Evolutionary conservation across 805 yeast genomes (phyloP), one percentile per base, ranked within the genome.

Genomic region (Cyberlindnera veronae): DNA sequence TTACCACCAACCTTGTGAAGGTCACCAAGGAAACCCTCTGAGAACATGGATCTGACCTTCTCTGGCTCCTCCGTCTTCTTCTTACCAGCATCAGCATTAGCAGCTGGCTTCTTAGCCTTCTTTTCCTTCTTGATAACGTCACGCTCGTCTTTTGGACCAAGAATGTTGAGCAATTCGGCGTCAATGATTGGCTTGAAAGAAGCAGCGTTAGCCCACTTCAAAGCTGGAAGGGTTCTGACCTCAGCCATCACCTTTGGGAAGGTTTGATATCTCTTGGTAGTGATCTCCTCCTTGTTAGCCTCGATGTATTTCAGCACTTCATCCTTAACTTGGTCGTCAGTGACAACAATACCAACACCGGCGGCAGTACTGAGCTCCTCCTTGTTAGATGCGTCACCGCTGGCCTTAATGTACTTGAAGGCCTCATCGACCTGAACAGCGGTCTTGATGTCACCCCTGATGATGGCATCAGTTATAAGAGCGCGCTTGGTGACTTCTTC

Each of bases 91-190:
- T 50, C 53, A 33, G 62, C 61, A 14, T 58, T 55, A 13, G 53
- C 52, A 22, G 46, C 36, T 15, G 43, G 44, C 60, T 73, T 72
- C 60, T 73, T 69, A 60, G 79, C 79, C 68, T 82, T 79, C 69
- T 82, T 79, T 64, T 84, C 88, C 69, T 84, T 84, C 66, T 84
- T 84, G 38, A 80, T 71, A 17, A 80, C 70, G 62, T 93, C 99
- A 49, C 98, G 79, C 60, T 90, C 98, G 60, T 93, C 99, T 63
- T 91, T 91, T 39, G 98, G 98, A 28, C 99, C 99, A 42, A 90
- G 67, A 12, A 82, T 63, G 30, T 67, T 77, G 45, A 84, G 62
- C n/a, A 89, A 67, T 55, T 84, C 77, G 31, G 73, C 79, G 60
- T 93, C 99, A 51, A 93, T 83, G 18, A 78, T 72, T 12, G 95